Evolutionary conservation across 345 rosid species (phyloP), one percentile per base, ranked within the genome.

Genomic region (Pistacia atlantica): DNA sequence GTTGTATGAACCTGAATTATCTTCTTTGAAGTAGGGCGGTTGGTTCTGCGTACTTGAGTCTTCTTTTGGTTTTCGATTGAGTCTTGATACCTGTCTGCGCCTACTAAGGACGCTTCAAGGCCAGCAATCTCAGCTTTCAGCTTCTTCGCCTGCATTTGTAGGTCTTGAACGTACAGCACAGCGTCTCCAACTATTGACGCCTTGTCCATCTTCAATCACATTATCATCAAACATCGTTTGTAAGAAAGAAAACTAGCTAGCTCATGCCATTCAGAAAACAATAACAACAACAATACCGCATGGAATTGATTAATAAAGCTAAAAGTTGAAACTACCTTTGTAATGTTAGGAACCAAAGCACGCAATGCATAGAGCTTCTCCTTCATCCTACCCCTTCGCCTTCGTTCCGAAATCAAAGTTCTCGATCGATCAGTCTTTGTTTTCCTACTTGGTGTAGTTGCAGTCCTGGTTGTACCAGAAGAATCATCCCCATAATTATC

Each of bases 111-210:
- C 46, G 91, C 86, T 85, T 93, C 95, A 11, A 95, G 95, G 17
- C 77, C 79, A 4, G 86, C 83, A 33, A 93, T 89, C 74, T 93
- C 97, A 28, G 88, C 76, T 83, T 90, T 88, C 18, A 95, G 90
- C 80, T 84, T 89, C 83, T 81, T 87, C 17, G 93, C 94, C 78
- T 87, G 86, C 80, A 71, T 78, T 70, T 95, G 95, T 65, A 95
- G 77, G 28, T 91, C 91, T 88, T 93, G 95, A 67, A 91, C 88
- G 77, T 92, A 88, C 52, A 80, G 67, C 45, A 89, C 92, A 0
- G 97, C 95, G 68, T 93, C 98, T 76, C 97, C 97, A 20, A 91
- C 86, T 12, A 95, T 91, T 2, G 97, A 93, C n/a, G 97, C 97
- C 87, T 95, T 93, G 69, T 95, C 98, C 98, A 95, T 95, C 97